phyloP scores from a whole-genome alignment of 2,329 filamentous ascomycete species.

The Pseudogymnoascus sp. region DNA sequence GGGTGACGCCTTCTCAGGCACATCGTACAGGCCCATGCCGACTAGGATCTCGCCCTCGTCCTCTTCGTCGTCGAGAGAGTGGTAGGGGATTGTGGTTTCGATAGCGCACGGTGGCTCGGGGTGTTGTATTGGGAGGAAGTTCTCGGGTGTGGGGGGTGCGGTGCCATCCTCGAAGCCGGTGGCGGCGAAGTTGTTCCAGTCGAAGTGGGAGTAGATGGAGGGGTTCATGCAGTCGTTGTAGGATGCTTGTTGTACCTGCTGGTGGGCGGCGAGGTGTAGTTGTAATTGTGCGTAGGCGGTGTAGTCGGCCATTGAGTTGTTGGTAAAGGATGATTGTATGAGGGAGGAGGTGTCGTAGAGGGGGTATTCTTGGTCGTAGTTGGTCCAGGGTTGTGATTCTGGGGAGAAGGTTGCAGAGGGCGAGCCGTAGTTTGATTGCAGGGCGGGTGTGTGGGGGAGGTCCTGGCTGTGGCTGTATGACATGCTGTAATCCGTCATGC shows the following conservation, averaged over 20 bases:
- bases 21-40: slow-evolving; percentile 76
- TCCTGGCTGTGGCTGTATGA: slow-evolving; percentile 33
- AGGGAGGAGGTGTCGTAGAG: slow-evolving; percentile 12
- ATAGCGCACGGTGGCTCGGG: slow-evolving; percentile 36
- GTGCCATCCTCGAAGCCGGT: slow-evolving; percentile 36
- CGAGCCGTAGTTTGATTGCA: slow-evolving; percentile 50
- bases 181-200: slow-evolving; percentile 40
- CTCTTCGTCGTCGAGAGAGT: slow-evolving; percentile 45
- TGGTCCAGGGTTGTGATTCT: slow-evolving; percentile 37
- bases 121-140: slow-evolving; percentile 45
- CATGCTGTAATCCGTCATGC: slow-evolving; percentile 24
- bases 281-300: slow-evolving; percentile 15
- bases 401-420: slow-evolving; percentile 48
- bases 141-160: slow-evolving; percentile 51
- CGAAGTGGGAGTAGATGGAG: slow-evolving; percentile 26
- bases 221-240: slow-evolving; percentile 17
- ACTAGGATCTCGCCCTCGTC: slow-evolving; percentile 61
- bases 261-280: slow-evolving; percentile 11
- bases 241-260: slow-evolving; percentile 12
- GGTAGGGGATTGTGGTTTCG: slow-evolving; percentile 42
- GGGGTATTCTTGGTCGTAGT: slow-evolving; percentile 21
- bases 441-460: slow-evolving; percentile 40
- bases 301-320: neutral
- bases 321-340: neutral
- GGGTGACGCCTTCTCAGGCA: slow-evolving; percentile 46